Percentiles rank a stretch among this genome's conserved stretches.
phyloP scores from a whole-genome alignment of 352 stramenopile genomes.

The Phytophthora constricta region DNA sequence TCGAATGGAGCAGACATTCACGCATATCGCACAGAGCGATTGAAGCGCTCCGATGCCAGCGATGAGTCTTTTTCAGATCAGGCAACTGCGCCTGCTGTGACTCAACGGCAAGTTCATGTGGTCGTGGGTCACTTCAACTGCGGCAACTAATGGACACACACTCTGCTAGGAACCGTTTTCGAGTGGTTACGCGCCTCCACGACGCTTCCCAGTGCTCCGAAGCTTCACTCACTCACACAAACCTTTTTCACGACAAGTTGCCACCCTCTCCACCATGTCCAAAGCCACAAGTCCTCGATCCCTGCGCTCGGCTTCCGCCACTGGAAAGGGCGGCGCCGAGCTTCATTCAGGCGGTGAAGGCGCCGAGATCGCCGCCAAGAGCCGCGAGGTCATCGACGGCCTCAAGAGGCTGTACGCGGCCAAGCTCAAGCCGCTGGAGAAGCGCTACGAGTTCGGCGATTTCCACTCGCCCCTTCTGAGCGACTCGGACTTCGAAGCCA shows the following conservation, averaged over 20 bases:
- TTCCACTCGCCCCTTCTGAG: constrained; percentile 94
- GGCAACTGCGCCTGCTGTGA: no score
- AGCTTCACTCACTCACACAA: no score
- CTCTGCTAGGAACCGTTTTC: no score
- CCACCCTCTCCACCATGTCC: constrained; percentile 22
- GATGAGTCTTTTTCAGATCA: no score
- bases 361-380: constrained; percentile 69
- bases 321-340: constrained; percentile 38
- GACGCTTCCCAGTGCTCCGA: not conserved
- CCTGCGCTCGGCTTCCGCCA: constrained; percentile 23
- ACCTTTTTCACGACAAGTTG: not conserved
- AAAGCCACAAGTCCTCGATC: constrained; percentile 16
- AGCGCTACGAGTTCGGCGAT: constrained; percentile 93
- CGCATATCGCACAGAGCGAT: no score
- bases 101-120: no score
- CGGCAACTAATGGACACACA: no score
- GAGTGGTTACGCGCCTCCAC: no score
- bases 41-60: no score
- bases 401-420: constrained; percentile 82
- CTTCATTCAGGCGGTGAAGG: constrained; percentile 55
- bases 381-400: constrained; percentile 73
- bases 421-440: constrained; percentile 88
- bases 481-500: constrained; percentile 97
- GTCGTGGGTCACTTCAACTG: no score
- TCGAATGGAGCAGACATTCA: no score